Evolutionary conservation across 75 land plant genomes (phyloP).

Genomic region (Cryptomeria japonica): DNA sequence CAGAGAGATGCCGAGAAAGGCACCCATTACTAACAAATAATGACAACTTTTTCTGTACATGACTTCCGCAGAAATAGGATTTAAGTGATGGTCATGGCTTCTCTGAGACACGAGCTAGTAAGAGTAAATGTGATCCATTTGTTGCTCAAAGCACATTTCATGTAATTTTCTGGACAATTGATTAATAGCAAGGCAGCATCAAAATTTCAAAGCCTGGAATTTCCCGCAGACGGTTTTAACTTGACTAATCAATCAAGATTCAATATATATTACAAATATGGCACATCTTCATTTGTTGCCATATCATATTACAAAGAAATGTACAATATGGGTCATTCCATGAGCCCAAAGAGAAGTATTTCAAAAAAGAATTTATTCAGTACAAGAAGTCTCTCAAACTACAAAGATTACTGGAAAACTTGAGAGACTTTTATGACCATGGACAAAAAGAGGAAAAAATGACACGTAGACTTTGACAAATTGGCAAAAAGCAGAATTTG

Average conservation of each 20-base stretch:
- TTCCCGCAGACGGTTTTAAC: neutral
- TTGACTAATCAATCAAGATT: conserved; percentile 7
- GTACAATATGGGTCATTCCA: conserved; percentile 3
- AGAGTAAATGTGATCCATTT: neutral
- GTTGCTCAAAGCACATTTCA: neutral
- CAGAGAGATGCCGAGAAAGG: neutral
- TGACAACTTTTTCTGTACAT: neutral
- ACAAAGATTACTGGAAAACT: neutral
- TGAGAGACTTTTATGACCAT: neutral
- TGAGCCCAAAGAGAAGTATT: neutral
- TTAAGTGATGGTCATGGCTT: neutral
- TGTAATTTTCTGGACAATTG: neutral
- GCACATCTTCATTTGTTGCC: conserved; percentile 6
- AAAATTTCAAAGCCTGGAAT: neutral
- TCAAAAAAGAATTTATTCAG: conserved; percentile 5
- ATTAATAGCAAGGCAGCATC: neutral
- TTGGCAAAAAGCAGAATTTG: neutral
- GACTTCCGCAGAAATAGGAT: neutral
- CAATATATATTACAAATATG: conserved; percentile 13
- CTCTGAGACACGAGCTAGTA: neutral
- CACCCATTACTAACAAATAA: neutral
- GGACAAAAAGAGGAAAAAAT: neutral
- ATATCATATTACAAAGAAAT: conserved; percentile 3
- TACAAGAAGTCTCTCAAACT: neutral
- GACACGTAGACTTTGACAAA: neutral